Evolutionary conservation across 345 rosid genomes (phyloP).

Genomic region (Aegle marmelos): DNA sequence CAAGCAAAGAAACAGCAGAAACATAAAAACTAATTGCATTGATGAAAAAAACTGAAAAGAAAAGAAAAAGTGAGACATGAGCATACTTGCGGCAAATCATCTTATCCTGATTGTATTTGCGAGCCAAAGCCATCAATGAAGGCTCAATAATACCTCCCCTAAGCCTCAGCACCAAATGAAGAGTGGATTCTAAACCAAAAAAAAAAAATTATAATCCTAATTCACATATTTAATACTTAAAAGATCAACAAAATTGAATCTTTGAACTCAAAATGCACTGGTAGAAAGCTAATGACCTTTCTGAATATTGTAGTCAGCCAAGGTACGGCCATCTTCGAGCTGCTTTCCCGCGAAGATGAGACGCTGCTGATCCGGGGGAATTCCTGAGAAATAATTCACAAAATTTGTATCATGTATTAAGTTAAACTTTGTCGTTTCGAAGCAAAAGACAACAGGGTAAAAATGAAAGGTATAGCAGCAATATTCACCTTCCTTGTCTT

Average conservation of each 20-base stretch:
- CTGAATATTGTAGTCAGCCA: constrained; percentile 89
- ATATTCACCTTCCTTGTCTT: constrained; percentile 76
- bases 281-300: constrained; percentile 40
- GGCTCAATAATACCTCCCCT: constrained; percentile 95
- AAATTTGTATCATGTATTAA: background rate
- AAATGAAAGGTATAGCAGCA: background rate
- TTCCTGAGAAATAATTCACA: constrained; percentile 35
- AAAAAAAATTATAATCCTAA: background rate
- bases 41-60: no score
- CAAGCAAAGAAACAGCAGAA: background rate
- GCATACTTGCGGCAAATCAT: constrained; percentile 92
- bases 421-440: background rate
- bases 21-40: background rate
- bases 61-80: background rate
- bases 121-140: constrained; percentile 89
- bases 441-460: background rate
- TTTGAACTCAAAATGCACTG: no score
- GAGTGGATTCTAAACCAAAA: constrained; percentile 55
- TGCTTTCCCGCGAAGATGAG: constrained; percentile 90
- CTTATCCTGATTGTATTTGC: constrained; percentile 86
- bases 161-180: constrained; percentile 80
- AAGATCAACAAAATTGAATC: background rate
- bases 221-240: background rate
- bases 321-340: constrained; percentile 91
- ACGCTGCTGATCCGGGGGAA: constrained; percentile 92